Evolutionary conservation across 2,329 filamentous ascomycete genomes (phyloP), one percentile per base, ranked within the genome.

Genomic region (Raffaelea albimanens): DNA sequence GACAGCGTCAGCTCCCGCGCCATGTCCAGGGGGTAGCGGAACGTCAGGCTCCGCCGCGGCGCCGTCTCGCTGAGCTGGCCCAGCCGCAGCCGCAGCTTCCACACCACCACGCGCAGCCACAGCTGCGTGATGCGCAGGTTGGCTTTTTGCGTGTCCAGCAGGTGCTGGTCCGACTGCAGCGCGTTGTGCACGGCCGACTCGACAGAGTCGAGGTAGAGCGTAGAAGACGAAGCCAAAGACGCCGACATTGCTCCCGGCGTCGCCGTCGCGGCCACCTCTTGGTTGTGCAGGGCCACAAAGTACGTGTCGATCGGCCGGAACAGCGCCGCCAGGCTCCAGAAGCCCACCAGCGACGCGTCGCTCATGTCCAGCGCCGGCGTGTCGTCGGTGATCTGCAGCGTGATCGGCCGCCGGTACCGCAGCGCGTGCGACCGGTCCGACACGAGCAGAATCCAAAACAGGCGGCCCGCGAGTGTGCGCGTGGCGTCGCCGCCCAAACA

Each of bases 361-460:
- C 16, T 16, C 16, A 10, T 16, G 10, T 34, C 10, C 16, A 34
- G 9, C 16, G 9, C 31, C 31, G 16, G 31, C 9, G 31, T 34
- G 31, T 34, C 31, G 10, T 10, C 31, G 16, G 65, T 70, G 44
- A 71, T 63, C 45, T 69, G 66, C 7, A 71, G 55, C 1, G 68
- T 70, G 34, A 67, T 64, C 5, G 68, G 67, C 1, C 68, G 61
- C 2, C 66, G 61, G 52, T 70, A 71, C 14, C 68, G 63, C 33
- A 71, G 69, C 4, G 65, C 67, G 49, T 71, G 68, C 0, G 67
- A 69, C 16, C 68, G 53, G 50, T 71, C 68, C 4, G 68, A 70
- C 11, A 70, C 59, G 4, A 70, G 55, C 0, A 69, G 52, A 1
- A 71, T 67, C 68, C 68, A 71, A 53, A 69, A 71, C 2, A 71